Conservation (phyloP, 2,329 filamentous ascomycete species). For the Aspergillus caelatus region DNA sequence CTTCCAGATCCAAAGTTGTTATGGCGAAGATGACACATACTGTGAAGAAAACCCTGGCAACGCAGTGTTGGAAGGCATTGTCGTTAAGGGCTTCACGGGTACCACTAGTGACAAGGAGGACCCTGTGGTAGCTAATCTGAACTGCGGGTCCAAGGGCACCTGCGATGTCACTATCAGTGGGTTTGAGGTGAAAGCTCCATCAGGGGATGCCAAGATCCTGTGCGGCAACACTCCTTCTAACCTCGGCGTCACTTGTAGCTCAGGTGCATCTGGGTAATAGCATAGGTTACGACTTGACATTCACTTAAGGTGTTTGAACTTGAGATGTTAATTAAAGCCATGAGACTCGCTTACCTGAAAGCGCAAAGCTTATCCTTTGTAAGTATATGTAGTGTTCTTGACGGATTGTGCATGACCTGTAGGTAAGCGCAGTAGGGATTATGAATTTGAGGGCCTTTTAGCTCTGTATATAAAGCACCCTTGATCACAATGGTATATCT, state of each 20-base stretch:
- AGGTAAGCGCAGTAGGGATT: no score
- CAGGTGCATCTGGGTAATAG: slow-evolving; percentile 38
- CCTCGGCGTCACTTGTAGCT: slow-evolving; percentile 36
- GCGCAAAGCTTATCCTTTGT: no score
- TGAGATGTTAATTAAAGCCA: fast-evolving
- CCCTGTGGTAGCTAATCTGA: slow-evolving; percentile 39
- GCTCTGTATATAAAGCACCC: no score
- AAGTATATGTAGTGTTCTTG: no score
- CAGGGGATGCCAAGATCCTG: slow-evolving; percentile 35
- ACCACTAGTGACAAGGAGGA: slow-evolving; percentile 43
- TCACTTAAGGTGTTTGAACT: no score
- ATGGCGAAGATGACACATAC: slow-evolving; percentile 39
- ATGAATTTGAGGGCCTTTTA: no score
- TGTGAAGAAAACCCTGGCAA: slow-evolving; percentile 40
- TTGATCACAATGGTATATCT: no score
- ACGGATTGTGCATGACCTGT: no score
- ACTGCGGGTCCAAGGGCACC: slow-evolving; percentile 42
- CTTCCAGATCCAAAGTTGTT: slow-evolving; percentile 52
- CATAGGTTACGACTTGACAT: not conserved
- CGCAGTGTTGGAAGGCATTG: slow-evolving; percentile 38
- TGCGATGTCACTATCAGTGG: slow-evolving; percentile 40
- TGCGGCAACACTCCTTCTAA: slow-evolving; percentile 38
- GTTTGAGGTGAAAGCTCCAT: slow-evolving; percentile 39
- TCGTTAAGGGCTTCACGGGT: slow-evolving; percentile 43
- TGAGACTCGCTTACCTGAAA: no score